Conservation (phyloP, 495 filamentous ascomycete species). For the Neurospora sp. region DNA sequence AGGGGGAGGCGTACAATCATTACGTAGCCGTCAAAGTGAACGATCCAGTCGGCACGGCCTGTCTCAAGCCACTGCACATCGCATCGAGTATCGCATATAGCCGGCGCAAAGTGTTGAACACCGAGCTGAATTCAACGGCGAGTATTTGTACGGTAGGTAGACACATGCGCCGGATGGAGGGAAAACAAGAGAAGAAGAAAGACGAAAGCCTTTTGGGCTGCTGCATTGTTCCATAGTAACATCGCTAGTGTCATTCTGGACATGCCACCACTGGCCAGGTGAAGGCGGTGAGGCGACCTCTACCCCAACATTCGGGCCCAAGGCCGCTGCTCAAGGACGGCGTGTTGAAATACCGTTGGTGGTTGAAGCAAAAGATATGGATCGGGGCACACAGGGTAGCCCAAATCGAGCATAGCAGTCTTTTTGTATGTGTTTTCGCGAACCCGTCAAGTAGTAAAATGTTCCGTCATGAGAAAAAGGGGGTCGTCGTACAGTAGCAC, state of each 20-base stretch:
- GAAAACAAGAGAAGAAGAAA: not conserved
- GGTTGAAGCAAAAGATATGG: not conserved
- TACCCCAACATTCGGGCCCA: not conserved
- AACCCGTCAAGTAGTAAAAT: not conserved
- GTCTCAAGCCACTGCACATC: not conserved
- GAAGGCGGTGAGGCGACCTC: not conserved
- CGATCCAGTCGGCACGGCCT: not conserved
- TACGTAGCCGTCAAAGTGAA: not conserved
- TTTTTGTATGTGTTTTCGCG: not conserved
- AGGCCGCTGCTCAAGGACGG: not conserved
- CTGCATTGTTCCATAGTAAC: no score
- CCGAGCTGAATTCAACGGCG: not conserved
- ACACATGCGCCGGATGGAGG: not conserved
- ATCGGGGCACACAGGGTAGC: not conserved
- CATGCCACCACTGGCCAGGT: not conserved
- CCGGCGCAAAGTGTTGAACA: not conserved
- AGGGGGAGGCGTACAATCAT: not conserved
- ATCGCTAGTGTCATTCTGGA: no score
- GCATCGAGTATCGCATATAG: not conserved
- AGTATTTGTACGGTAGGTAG: not conserved
- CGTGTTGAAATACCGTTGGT: not conserved
- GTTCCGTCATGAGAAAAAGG: not conserved
- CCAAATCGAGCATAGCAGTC: not conserved
- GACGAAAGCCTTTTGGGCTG: not conserved
- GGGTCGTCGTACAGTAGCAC: not conserved